A percentile compares a stretch with the other conserved stretches of the same genome.
Evolutionary conservation across 2,329 filamentous ascomycete species (phyloP).

Genomic region (Escovopsis sp.): DNA sequence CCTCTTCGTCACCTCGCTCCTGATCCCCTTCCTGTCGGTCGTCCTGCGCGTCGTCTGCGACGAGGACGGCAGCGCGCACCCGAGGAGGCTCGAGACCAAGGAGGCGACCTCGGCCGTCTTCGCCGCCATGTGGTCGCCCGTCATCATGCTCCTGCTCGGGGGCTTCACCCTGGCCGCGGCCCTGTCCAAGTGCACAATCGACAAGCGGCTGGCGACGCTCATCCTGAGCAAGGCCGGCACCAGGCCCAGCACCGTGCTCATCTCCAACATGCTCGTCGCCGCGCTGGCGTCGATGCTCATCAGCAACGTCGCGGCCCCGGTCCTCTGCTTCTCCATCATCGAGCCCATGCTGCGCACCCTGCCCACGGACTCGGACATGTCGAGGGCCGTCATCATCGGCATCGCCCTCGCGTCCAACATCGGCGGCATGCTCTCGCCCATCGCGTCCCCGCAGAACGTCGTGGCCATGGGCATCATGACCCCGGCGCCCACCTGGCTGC

Average conservation of each 20-base stretch:
- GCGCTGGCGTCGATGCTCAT: conserved; percentile 99
- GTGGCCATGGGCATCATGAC: conserved; percentile 94
- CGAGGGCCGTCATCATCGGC: conserved; percentile 85
- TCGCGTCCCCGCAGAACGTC: conserved; percentile 94
- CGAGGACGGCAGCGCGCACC: conserved; percentile 42
- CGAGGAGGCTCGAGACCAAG: conserved; percentile 57
- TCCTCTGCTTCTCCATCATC: conserved; percentile 94
- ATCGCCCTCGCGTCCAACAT: conserved; percentile 94
- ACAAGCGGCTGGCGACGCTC: conserved; percentile 92
- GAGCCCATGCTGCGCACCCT: conserved; percentile 94
- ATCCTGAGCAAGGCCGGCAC: conserved; percentile 94
- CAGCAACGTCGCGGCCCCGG: conserved; percentile 92
- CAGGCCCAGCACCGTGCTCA: conserved; percentile 68
- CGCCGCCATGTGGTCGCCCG: conserved; percentile 94
- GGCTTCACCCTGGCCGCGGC: conserved; percentile 94
- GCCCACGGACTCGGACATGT: conserved; percentile 79
- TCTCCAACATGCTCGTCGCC: conserved; percentile 98
- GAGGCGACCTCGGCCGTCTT: conserved; percentile 76
- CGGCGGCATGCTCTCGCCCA: conserved; percentile 89
- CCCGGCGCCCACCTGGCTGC: conserved; percentile 78
- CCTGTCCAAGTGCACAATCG: conserved; percentile 92
- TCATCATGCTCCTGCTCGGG: conserved; percentile 94
- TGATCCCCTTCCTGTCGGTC: conserved; percentile 88
- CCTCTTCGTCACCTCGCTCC: conserved; percentile 85
- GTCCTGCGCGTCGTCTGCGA: conserved; percentile 70